Percentiles rank a stretch among this genome's conserved stretches.
phyloP scores from a whole-genome alignment of 2,329 filamentous ascomycete species.

The Sporothrix inflata region DNA sequence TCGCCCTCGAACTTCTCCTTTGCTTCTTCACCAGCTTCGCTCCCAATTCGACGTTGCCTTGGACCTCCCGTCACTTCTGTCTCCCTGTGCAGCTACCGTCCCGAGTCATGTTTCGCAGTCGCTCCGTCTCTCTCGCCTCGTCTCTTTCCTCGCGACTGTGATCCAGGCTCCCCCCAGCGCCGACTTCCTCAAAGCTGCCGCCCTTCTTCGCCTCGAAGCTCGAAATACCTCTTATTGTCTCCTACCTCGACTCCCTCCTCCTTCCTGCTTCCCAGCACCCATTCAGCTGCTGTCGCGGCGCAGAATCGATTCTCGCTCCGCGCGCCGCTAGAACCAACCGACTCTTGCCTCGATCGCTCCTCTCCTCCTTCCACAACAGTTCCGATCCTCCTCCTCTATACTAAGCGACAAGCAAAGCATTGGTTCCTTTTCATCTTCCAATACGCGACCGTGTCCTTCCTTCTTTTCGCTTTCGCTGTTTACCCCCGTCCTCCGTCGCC shows the following conservation, averaged over 20 bases:
- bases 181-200: not conserved
- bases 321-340: constrained; percentile 6
- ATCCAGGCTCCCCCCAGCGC: constrained; percentile 15
- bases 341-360: not conserved
- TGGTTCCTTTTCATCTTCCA: not conserved
- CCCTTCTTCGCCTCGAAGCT: not conserved
- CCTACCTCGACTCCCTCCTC: not conserved
- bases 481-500: not conserved
- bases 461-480: not conserved
- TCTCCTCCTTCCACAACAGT: not conserved
- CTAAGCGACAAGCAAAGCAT: not conserved
- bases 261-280: not conserved
- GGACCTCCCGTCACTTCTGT: not conserved
- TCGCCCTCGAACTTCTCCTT: not conserved
- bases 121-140: constrained; percentile 20
- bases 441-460: not conserved
- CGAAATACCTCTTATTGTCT: not conserved
- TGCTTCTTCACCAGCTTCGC: constrained; percentile 13
- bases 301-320: not conserved
- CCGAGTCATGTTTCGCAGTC: constrained; percentile 29
- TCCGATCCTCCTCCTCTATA: not conserved
- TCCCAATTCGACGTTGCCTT: constrained; percentile 9
- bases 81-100: constrained; percentile 5
- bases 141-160: constrained; percentile 28
- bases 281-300: not conserved